Evolutionary conservation across 2,329 filamentous ascomycete genomes (phyloP).

Genomic region (Aspergillus pseudotamarii): DNA sequence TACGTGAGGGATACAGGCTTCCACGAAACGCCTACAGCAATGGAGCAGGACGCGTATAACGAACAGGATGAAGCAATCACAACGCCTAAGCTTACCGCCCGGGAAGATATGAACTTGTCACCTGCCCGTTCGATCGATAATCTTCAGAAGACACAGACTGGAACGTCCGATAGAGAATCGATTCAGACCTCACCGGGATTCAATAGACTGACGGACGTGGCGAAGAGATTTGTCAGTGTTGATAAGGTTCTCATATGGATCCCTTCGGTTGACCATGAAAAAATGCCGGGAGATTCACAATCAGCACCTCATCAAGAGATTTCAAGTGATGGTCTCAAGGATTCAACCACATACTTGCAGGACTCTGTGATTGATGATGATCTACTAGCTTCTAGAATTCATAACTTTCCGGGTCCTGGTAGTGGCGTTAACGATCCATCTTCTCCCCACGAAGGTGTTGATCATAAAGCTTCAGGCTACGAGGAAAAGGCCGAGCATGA

Average conservation of each 20-base stretch:
- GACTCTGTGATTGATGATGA: constrained; percentile 28
- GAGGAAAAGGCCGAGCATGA: constrained; percentile 10
- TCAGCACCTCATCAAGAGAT: constrained; percentile 14
- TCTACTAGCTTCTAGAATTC: constrained; percentile 27
- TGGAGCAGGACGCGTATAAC: constrained; percentile 4
- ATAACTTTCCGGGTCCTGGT: constrained; percentile 24
- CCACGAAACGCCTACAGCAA: constrained; percentile 4
- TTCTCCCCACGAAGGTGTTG: constrained; percentile 14
- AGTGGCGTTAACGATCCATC: constrained; percentile 23
- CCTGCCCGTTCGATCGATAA: constrained; percentile 14
- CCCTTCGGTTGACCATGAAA: constrained; percentile 27
- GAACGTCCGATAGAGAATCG: constrained; percentile 19
- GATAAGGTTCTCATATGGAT: constrained; percentile 41
- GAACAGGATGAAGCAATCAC: constrained; percentile 25
- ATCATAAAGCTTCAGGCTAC: constrained; percentile 7
- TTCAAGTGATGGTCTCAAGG: constrained; percentile 23
- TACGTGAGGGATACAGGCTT: constrained; percentile 9
- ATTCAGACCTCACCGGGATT: constrained; percentile 19
- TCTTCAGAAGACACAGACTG: constrained; percentile 14
- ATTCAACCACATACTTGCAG: constrained; percentile 24
- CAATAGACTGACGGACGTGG: constrained; percentile 30
- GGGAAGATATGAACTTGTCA: constrained; percentile 18
- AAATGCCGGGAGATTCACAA: constrained; percentile 10
- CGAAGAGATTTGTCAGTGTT: constrained; percentile 39
- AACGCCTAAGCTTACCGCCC: constrained; percentile 34